phyloP scores from a whole-genome alignment of 768 basidiomycete species.

The Mycena amicta region DNA sequence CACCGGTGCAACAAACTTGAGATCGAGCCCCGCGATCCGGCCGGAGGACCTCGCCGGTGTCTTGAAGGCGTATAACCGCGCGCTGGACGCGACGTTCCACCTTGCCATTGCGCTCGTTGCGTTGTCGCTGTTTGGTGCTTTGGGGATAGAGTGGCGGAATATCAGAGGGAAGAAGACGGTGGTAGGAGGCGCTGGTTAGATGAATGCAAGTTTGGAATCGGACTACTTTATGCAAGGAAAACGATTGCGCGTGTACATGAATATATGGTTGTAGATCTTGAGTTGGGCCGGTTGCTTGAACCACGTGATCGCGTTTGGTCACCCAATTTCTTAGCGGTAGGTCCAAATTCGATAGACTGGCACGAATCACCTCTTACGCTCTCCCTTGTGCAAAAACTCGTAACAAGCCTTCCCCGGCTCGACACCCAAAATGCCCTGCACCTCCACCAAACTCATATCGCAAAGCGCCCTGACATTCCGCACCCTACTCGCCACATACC shows the following conservation, averaged over 20 bases:
- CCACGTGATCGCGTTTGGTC: too few species aligned
- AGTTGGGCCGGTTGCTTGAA: too few species aligned
- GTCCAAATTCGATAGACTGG: background rate
- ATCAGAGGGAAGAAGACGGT: background rate
- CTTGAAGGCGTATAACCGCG: constrained; percentile 4
- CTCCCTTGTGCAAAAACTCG: constrained; percentile 81
- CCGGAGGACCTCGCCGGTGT: background rate
- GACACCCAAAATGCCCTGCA: constrained; percentile 76
- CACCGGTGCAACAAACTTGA: constrained; percentile 4
- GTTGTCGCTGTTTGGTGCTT: background rate
- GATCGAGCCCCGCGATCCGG: background rate
- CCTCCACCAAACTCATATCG: constrained; percentile 55
- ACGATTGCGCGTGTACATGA: too few species aligned
- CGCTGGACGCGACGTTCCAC: background rate
- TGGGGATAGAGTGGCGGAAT: background rate
- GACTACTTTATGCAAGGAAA: too few species aligned
- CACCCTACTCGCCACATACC: constrained; percentile 84
- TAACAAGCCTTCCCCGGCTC: constrained; percentile 82
- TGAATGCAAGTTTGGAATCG: too few species aligned
- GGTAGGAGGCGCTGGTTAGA: too few species aligned
- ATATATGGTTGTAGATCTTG: too few species aligned
- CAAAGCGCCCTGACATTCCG: constrained; percentile 76
- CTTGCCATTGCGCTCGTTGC: background rate
- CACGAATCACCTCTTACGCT: constrained; percentile 27
- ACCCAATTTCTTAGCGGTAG: background rate